Base-by-base conservation (phyloP, 1,284 basidiomycete species). In the Irpex lacteus region DNA sequence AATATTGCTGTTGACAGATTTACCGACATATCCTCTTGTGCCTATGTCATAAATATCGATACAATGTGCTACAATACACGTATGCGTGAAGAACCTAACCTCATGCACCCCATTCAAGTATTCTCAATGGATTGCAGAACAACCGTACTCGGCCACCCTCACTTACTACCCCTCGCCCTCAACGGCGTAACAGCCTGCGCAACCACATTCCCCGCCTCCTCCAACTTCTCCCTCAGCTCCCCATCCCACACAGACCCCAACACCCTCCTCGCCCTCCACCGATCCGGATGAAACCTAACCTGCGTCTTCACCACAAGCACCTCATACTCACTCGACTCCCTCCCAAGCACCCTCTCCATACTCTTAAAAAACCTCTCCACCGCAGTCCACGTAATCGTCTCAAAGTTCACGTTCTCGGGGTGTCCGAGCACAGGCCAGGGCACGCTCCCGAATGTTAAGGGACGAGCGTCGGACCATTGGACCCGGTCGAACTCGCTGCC, bases 181-280 rank as follows among this genome's bases (percentile, higher is more conserved):
- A 66, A 32, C 18, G 65, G 65, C 4, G 62, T 61, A 8, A 63
- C 44, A 13, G 65, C 65, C 21, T 66, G 62, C 7, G 65, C 65
- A 18, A 66, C 65, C 5, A 61, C 36, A 26, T 66, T 66, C 19
- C 65, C 65, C 9, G 65, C 62, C 3, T 38, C 54, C 59, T 63
- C 62, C 36, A 61, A 18, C 21, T 47, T 21, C 26, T 44, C 21
- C 19, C 65, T 40, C 3, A 63, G 5, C 11, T 34, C 50, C 5
- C 52, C 50, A 37, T 63, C 65, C 19, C 58, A 18, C n/a, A 63
- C 59, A 5, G 62, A 63, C 8, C 40, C 52, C 21, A 63, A 19
- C 13, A 63, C 6, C 6, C 65, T 53, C 26, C 65, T 49, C 5
- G 62, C 44, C 47, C 56, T 57, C 65, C 62, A 66, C 32, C 55